Evolutionary conservation across 345 rosid genomes (phyloP).

Genomic region (Mercurialis annua): DNA sequence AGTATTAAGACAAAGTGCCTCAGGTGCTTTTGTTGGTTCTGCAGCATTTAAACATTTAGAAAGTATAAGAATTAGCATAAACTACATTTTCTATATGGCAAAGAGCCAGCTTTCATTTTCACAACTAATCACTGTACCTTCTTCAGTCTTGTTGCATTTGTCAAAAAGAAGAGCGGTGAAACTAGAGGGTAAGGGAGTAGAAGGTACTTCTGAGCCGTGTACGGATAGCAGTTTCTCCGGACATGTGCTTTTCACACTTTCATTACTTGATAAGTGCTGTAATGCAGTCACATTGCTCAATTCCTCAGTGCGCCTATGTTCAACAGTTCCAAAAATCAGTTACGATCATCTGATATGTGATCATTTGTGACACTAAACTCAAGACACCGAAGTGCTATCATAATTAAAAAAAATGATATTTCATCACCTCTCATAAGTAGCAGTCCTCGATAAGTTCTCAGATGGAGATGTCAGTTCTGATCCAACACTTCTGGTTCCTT

Average conservation of each 20-base stretch:
- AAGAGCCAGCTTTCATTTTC: background rate
- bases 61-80: background rate
- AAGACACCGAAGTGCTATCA: background rate
- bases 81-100: background rate
- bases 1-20: conserved; percentile 1
- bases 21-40: conserved; percentile 10
- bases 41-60: background rate
- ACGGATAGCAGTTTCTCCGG: background rate
- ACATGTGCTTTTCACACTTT: background rate
- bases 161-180: conserved; percentile 4
- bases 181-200: conserved; percentile 10
- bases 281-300: background rate
- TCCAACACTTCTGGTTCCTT: background rate
- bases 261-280: background rate
- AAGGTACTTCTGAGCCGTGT: conserved; percentile 1
- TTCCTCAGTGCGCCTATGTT: conserved; percentile 3
- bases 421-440: conserved; percentile 1
- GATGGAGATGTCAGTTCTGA: conserved; percentile 8
- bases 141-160: conserved; percentile 1
- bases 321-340: conserved; percentile 4
- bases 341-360: background rate
- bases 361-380: background rate
- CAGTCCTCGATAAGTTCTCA: background rate
- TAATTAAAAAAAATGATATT: background rate
- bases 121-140: conserved; percentile 9